A percentile compares a stretch with the other conserved stretches of the same genome.
Conservation (phyloP, 768 basidiomycete species). For the Auricularia cornea region DNA sequence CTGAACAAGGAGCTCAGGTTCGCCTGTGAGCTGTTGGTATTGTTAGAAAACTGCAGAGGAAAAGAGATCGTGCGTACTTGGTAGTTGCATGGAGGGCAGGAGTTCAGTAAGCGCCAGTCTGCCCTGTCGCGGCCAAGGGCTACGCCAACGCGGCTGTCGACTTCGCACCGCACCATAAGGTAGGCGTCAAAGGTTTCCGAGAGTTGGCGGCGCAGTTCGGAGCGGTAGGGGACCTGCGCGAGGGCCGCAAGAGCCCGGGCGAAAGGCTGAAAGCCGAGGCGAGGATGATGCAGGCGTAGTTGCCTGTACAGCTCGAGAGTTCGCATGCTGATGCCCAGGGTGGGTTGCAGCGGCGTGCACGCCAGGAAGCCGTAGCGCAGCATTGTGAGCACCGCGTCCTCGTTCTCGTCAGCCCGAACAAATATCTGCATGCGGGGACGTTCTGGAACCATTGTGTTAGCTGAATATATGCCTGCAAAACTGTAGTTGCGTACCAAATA, state of each 20-base stretch:
- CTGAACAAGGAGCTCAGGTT: background rate
- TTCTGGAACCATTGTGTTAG: background rate
- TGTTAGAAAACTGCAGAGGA: background rate
- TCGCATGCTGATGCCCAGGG: background rate
- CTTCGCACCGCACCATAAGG: background rate
- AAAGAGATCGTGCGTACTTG: background rate
- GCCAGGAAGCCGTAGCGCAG: background rate
- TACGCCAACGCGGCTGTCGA: background rate
- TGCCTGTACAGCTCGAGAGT: background rate
- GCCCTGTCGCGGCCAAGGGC: background rate
- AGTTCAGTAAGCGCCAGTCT: conserved; percentile 1
- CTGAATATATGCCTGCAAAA: background rate
- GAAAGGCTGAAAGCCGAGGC: background rate
- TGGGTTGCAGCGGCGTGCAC: background rate
- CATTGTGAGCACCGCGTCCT: background rate
- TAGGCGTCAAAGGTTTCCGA: background rate
- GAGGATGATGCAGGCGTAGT: background rate
- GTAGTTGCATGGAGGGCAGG: background rate
- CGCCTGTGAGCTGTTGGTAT: background rate
- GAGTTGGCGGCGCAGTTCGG: background rate
- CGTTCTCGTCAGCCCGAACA: background rate
- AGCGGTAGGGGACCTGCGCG: background rate
- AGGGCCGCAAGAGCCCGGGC: background rate
- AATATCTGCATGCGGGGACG: background rate
- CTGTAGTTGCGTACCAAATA: background rate